Evolutionary conservation across 257 asterid species (phyloP), one percentile per base, ranked within the genome.

Genomic region (Gentiana straminea): DNA sequence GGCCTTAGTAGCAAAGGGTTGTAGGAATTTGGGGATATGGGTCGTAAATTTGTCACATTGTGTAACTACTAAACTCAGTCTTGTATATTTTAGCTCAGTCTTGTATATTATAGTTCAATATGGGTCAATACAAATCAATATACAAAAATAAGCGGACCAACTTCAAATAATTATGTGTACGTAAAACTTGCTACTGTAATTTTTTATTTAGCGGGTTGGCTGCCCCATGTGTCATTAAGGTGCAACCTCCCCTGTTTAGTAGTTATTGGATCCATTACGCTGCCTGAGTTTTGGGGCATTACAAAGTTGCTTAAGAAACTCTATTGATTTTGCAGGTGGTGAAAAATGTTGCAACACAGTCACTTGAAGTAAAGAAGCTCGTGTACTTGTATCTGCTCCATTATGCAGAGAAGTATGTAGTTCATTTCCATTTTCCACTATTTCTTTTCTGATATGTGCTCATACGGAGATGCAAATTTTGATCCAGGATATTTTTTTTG

Each of bases 331-430:
- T 54, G 55, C 73, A 80, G 97, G 95, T 87, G 68, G 98, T 91
- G 81, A 91, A 91, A 71, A 91, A 87, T 59, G 98, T 91, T 58
- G 97, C 98, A 10, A 78, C 98, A 4, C 94, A 79, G 62, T 83
- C 98, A 7, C 53, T 83, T 62, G 95, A 88, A 78, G 94, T 88
- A 56, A 92, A 92, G 86, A 92, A 92, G 90, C 86, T 92, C 54
- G 97, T 80, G 61, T 92, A 92, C 85, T 69, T 85, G 78, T 92
- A 92, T 69, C 72, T 92, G 66, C 83, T 87, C 69, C 98, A 92
- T 57, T 88, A 92, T 69, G 97, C 98, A 61, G 95, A 87, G 68
- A 84, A 85, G 98, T 87, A 83, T 9, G 77, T 49, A 32, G 55
- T 12, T 59, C 60, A 61, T 59, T 49, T 60, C 51, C 48, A n/a